Base-by-base conservation (phyloP, 768 basidiomycete genomes). In the Imleria badia region DNA sequence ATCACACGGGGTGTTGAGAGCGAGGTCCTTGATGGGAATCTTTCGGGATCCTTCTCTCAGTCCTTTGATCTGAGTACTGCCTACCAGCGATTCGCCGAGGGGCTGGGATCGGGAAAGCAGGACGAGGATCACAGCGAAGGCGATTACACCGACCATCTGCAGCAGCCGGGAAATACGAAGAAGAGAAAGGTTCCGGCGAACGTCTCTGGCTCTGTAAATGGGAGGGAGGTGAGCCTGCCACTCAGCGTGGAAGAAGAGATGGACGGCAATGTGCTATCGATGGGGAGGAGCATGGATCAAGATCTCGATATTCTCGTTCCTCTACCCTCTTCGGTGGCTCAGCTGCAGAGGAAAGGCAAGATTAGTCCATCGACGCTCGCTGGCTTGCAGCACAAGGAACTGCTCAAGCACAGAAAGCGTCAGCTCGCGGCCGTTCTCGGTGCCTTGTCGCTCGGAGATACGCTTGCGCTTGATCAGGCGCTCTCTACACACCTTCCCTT, bases 121-220 rank as follows among this genome's bases (percentile, higher is more conserved):
- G 81, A 81, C 36, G 82, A 84, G 43, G 80, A 79, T 58, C 74
- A 77, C 30, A 79, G 73, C 11, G 84, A 82, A 58, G 82, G 77
- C 20, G 88, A 87, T 64, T 85, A 84, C 60, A 64, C 78, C 15
- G 87, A 90, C 67, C 85, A 87, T 61, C 71, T 85, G 30, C 84
- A 81, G 56, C 89, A 90, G 59, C 89, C 85, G 4, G 86, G 86
- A 9, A 93, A 93, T 63, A 87, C 89, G 45, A 93, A 93, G 81
- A 93, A 93, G 74, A 79, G 91, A 45, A 93, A 93, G 68, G 90
- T 93, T 3, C 91, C 91, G 1, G 80, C 82, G 35, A 86, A 89
- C 67, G 66, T 74, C 50, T 68, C 75, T 15, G 72, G 74, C 47
- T 67, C 72, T 36, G 70, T 66, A 42, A 73, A 68, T 41, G 76